Evolutionary conservation across 306 rosid species (phyloP).

Genomic region (Corylus heterophylla): DNA sequence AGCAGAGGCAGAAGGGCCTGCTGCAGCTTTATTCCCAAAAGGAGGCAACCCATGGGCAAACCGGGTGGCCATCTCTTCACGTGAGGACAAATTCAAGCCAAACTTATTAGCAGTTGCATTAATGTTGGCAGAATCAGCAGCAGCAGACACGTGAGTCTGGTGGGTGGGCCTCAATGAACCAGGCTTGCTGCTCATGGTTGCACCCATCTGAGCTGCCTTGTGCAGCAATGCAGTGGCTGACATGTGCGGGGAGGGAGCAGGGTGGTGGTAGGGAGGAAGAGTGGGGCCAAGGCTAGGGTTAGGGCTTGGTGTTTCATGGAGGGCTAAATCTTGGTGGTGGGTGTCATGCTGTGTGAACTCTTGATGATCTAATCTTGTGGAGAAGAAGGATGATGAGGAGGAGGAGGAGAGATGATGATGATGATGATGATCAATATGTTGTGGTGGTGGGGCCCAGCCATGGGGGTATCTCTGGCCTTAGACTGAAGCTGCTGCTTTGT

Average conservation of each 20-base stretch:
- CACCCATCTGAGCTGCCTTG: slow-evolving; percentile 96
- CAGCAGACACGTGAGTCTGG: slow-evolving; percentile 54
- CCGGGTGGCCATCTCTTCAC: slow-evolving; percentile 31
- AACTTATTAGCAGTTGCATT: slow-evolving; percentile 23
- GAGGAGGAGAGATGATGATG: not conserved
- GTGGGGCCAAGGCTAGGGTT: slow-evolving; percentile 68
- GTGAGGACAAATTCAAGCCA: slow-evolving; percentile 58
- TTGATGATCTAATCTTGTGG: slow-evolving; percentile 36
- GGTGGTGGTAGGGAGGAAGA: slow-evolving; percentile 47
- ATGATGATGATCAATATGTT: slow-evolving; percentile 12
- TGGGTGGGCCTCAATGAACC: slow-evolving; percentile 52
- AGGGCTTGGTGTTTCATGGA: slow-evolving; percentile 59
- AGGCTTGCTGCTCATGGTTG: slow-evolving; percentile 54
- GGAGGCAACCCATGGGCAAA: slow-evolving; percentile 26
- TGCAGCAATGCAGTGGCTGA: slow-evolving; percentile 97
- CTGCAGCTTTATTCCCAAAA: slow-evolving; percentile 34
- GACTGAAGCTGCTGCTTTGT: slow-evolving; percentile 35
- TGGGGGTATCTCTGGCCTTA: slow-evolving; percentile 58
- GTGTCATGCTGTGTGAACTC: not conserved
- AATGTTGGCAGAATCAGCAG: slow-evolving; percentile 22
- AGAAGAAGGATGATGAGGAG: slow-evolving; percentile 43
- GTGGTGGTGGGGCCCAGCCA: slow-evolving; percentile 49
- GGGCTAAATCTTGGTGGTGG: slow-evolving; percentile 20
- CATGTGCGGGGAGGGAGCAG: slow-evolving; percentile 70
- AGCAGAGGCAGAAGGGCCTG: slow-evolving; percentile 14